Base-by-base conservation (phyloP, 148 eudicot species). In the Rhododendron molle region DNA sequence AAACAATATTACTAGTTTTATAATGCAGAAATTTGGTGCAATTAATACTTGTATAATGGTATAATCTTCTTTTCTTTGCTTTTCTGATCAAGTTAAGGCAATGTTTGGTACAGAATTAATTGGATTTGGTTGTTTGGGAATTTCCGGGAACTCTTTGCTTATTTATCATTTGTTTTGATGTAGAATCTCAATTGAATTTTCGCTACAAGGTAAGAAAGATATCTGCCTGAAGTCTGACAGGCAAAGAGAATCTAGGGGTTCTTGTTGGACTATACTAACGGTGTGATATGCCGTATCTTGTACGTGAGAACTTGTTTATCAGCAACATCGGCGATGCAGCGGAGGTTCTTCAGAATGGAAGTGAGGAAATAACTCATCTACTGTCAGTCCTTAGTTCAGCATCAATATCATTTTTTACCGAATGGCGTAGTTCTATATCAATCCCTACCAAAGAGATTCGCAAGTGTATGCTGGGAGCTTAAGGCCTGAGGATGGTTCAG, bases 271-370 rank as follows among this genome's bases (percentile, higher is more conserved):
- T 26, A 15, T 78, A 62, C 74, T 69, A 43, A 32, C 46, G 50
- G 77, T 84, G 81, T 86, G 90, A 89, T 60, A 95, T 95, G 99
- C 96, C 96, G 91, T 91, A 88, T 86, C 88, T 90, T 58, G 99
- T 96, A 47, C 94, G 98, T 32, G 98, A 95, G 82, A 83, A 90
- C 89, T 85, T 96, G 56, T 94, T 90, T 86, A 94, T 96, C 43
- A 92, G 99, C 49, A 88, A 94, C 92, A 95, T 96, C 10, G 80
- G 82, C 1, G 95, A 92, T 40, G 97, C 99, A 2, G 98, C 94
- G 3, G 93, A 95, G 77, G 67, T 96, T 81, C 97, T 96, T 18
- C 90, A 93, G 88, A 86, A 93, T 20, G 93, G 91, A 2, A 91
- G 92, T 82, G 81, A 86, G 13, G 92, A 91, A 32, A 85, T 96